Evolutionary conservation across 495 filamentous ascomycete genomes (phyloP), one percentile per base, ranked within the genome.

Genomic region (Penicillium samsonianum): DNA sequence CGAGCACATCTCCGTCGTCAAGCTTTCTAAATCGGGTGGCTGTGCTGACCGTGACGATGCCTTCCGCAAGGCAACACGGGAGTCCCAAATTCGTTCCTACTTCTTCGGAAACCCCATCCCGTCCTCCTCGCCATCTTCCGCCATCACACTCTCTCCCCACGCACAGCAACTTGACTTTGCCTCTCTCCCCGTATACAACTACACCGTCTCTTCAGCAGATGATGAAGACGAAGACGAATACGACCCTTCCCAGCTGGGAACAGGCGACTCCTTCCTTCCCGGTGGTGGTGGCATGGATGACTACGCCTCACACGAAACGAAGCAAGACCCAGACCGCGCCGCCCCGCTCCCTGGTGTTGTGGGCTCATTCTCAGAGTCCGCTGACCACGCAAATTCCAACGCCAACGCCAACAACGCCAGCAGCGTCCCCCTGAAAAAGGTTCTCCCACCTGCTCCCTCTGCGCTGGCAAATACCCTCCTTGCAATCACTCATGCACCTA

Each of bases 1-100:
- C 58, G 90, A 91, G 55, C 69, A 78, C 4, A 83, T 96, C 54
- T 82, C 83, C 0, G 82, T 97, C 26, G 74, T 96, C 50, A 87
- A 87, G 50, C 78, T 98, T 7, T 84, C 90, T 42, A 95, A 93
- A 69, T 94, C 91, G 0, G 91, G 91, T 16, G 94, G 94, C 6
- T 92, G 90, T 49, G 91, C 91, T 12, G 86, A 92, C 61, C 81
- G 91, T 38, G 91, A 96, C 59, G 82, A 84, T 12, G 69, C 77
- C 1, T 97, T 89, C 68, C 82, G 91, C 77, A 88, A 87, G 55
- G 78, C 82, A 28, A 70, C 83, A 4, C 79, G 86, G 25, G 88
- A 93, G 57, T 84, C 85, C 0, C 84, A 88, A 30, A 91, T 97
- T 17, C 87, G 86, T 52, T 85, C 92, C 55, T 99, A 98, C 71